Percentiles rank a stretch among this genome's conserved stretches.
These are phyloP conservation scores for Candida tammaniensis DNA, from an alignment of 805 yeast species.

Conservation along the genomic window DNA sequence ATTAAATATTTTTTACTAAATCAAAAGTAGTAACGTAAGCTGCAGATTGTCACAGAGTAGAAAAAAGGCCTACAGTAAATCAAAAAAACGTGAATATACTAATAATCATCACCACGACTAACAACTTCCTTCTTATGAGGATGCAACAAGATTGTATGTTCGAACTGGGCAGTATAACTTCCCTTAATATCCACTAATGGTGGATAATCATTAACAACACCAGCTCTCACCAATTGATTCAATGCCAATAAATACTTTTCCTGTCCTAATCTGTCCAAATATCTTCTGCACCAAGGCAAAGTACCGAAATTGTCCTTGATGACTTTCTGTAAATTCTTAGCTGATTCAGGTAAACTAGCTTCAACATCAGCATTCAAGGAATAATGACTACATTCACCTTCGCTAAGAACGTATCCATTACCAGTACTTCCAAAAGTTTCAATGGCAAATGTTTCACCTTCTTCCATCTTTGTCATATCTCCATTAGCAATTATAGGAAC, in stretches of 20 bases:
- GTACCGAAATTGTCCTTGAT: constrained; percentile 89
- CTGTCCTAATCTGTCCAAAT: constrained; percentile 86
- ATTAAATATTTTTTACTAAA: no score
- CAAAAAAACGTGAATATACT: constrained; percentile 6
- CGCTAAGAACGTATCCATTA: constrained; percentile 77
- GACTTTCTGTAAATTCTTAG: constrained; percentile 63
- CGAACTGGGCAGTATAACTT: constrained; percentile 92
- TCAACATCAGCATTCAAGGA: constrained; percentile 53
- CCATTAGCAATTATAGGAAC: constrained; percentile 95
- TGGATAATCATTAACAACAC: constrained; percentile 90
- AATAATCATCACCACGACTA: constrained; percentile 93
- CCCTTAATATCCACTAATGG: constrained; percentile 85
- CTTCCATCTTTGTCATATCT: constrained; percentile 97
- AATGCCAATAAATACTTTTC: constrained; percentile 87
- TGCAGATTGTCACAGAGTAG: no score
- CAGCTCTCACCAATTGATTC: constrained; percentile 79
- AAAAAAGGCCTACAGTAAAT: no score
- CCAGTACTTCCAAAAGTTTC: constrained; percentile 99
- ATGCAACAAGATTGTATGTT: constrained; percentile 88
- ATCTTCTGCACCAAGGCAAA: constrained; percentile 94
- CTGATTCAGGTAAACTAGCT: constrained; percentile 57
- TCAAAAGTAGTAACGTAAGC: no score
- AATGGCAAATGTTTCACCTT: constrained; percentile 96
- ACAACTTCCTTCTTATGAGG: constrained; percentile 93
- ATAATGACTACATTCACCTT: constrained; percentile 95